Base-by-base conservation (phyloP, 2,329 filamentous ascomycete species). In the Trichoderma endophyticum region DNA sequence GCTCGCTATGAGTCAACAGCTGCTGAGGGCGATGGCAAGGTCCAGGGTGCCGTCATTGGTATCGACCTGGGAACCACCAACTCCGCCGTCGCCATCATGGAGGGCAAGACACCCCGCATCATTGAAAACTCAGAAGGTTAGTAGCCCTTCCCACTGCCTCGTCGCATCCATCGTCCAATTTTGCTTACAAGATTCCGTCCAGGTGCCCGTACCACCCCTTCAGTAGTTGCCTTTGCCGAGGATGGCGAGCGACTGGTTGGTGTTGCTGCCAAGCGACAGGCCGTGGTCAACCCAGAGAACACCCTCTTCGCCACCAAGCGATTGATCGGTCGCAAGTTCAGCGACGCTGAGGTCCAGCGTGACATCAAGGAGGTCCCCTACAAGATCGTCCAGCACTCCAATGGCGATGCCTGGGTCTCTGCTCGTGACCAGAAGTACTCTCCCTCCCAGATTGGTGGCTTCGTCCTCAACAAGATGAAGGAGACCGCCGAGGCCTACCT, bases 51-150 rank as follows among this genome's bases (percentile, higher is more conserved):
- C 80, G 95, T 98, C 83, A 98, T 98, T 81, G 96, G 96, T 91
- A 98, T 98, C 83, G 95, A 98, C 89, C 86, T 98, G 80, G 95
- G 95, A 81, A 98, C 95, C 81, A 98, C 95, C 79, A 98, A 98
- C 90, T 98, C 95, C 73, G 95, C 95, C 71, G 95, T 98, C 74
- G 95, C 95, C 80, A 87, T 98, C 76, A 97, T 98, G 95, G 95
- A 98, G 88, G 96, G 95, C 85, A 97, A 97, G 88, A 85, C 89
- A 71, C 94, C 95, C 78, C 94, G 92, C 85, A 98, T 98, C 83
- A 98, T 98, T 83, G 95, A 98, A 86, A 98, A 98, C 89, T 88
- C 95, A 32, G 95, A 98, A 88, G 95, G 94, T 94, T 86, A 79
- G 74, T 70, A 62, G 15, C 51, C 6, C 3, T 6, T 21, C 24